Base-by-base conservation (phyloP, 73 alveolate species). In the Loxodes magnus region DNA sequence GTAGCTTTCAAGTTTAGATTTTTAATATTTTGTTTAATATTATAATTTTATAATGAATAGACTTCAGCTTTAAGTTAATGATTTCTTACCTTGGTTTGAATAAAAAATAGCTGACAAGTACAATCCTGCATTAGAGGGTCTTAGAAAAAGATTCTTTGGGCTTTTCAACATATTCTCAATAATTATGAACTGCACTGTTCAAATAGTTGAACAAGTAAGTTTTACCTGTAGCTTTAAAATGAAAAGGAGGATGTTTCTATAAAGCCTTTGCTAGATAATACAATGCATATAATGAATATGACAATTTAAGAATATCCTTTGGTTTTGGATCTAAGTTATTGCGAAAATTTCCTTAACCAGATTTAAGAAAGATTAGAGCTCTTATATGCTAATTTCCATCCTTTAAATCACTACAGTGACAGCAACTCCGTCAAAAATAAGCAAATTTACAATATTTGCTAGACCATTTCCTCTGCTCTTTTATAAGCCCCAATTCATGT, bases 241-340 rank as follows among this genome's bases (percentile, higher is more conserved):
- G n/a, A n/a, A n/a, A n/a, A n/a, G n/a, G n/a, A n/a, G n/a, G n/a
- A n/a, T n/a, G 14, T 24, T 2, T 10, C 46, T 9, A 25, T 12
- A 12, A 46, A 46, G 26, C 19, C 7, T n/a, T 46, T 12, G n/a
- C 34, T 46, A 12, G 59, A 46, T 3, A 46, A 46, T 3, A 46
- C 27, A 0, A 10, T 46, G 59, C 59, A 46, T 24, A 46, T 46
- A 16, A 14, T 46, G 21, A 46, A 46, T 24, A 41, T 25, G 27
- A 24, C 17, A 10, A 46, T 46, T 5, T 23, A 25, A 0, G 59
- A 46, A 46, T 46, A 46, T 24, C 59, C 59, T n/a, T 25, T 12
- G n/a, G 17, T 46, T 1, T 9, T 46, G 7, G 59, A 46, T 24
- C 27, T 12, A 25, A 9, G n/a, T 25, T 46, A 46, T 24, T 16